Evolutionary conservation across 2,329 filamentous ascomycete genomes (phyloP).

Genomic region (Sclerotiophoma versabilis): DNA sequence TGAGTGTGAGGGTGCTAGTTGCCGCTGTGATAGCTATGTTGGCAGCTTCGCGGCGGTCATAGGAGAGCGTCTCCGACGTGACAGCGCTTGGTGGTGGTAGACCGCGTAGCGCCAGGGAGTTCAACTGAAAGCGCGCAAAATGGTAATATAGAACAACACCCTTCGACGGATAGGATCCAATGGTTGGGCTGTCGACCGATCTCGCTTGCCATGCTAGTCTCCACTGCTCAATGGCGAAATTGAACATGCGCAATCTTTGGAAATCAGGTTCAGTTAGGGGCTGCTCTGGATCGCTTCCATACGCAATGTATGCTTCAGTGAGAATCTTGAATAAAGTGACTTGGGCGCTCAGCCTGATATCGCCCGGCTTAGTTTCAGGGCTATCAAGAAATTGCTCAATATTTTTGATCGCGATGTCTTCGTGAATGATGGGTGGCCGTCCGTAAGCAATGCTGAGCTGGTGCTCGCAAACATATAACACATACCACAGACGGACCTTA

Average conservation of each 20-base stretch:
- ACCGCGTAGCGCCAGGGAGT: conserved; percentile 55
- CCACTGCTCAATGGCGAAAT: conserved; percentile 55
- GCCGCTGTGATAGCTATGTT: conserved; percentile 57
- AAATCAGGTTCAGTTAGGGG: conserved; percentile 49
- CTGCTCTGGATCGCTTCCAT: conserved; percentile 46
- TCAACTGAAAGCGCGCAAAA: conserved; percentile 63
- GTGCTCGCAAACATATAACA: conserved; percentile 51
- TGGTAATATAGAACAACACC: conserved; percentile 62
- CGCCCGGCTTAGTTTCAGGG: conserved; percentile 36
- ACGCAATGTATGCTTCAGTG: conserved; percentile 43
- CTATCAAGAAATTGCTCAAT: conserved; percentile 44
- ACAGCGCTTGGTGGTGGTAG: conserved; percentile 53
- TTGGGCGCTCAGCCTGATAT: conserved; percentile 41
- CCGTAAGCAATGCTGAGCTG: conserved; percentile 52
- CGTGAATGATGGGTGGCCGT: conserved; percentile 51
- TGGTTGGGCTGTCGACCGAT: conserved; percentile 36
- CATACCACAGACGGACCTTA: conserved; percentile 51
- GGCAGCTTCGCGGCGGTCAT: conserved; percentile 50
- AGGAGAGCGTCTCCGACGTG: conserved; percentile 54
- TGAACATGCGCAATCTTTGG: conserved; percentile 49
- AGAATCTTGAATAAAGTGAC: conserved; percentile 44
- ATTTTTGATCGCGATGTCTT: conserved; percentile 48
- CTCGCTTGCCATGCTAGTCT: conserved; percentile 49
- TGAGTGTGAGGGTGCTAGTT: conserved; percentile 55
- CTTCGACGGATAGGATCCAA: conserved; percentile 53